Conservation (phyloP, 2,329 filamentous ascomycete species). For the Botryosphaeria agaves region DNA sequence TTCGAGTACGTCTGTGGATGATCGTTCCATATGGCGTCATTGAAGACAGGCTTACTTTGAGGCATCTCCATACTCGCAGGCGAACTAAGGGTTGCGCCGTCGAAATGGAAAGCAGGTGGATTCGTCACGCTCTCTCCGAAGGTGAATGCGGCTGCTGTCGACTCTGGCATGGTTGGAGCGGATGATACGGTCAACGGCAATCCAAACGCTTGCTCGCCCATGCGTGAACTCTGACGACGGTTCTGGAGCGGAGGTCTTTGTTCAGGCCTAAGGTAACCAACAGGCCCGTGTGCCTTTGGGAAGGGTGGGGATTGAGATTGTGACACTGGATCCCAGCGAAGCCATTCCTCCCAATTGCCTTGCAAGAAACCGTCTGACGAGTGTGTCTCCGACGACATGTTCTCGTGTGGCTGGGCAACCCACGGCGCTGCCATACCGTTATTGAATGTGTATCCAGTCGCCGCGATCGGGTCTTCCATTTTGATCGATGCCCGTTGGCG, state of each 20-base stretch:
- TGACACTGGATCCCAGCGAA: slow-evolving; percentile 20
- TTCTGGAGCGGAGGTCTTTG: slow-evolving; percentile 10
- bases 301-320: slow-evolving; percentile 9
- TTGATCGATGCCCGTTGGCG: too few relatives aligned
- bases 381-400: neutral
- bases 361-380: neutral
- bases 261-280: slow-evolving; percentile 12
- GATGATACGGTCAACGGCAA: too few relatives aligned
- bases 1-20: slow-evolving; percentile 5
- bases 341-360: slow-evolving; percentile 18
- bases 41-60: slow-evolving; percentile 12
- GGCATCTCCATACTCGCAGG: slow-evolving; percentile 12
- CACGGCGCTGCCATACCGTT: neutral
- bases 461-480: neutral
- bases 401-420: neutral
- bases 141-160: slow-evolving; percentile 7
- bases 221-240: slow-evolving; percentile 9
- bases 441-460: too few relatives aligned
- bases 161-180: slow-evolving; percentile 8
- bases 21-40: slow-evolving; percentile 15
- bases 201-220: slow-evolving; percentile 8
- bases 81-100: slow-evolving; percentile 13
- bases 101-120: slow-evolving; percentile 17
- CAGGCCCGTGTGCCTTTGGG: slow-evolving; percentile 4
- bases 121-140: slow-evolving; percentile 16